phyloP scores from a whole-genome alignment of 768 basidiomycete genomes.

The Tylopilus sp. region DNA sequence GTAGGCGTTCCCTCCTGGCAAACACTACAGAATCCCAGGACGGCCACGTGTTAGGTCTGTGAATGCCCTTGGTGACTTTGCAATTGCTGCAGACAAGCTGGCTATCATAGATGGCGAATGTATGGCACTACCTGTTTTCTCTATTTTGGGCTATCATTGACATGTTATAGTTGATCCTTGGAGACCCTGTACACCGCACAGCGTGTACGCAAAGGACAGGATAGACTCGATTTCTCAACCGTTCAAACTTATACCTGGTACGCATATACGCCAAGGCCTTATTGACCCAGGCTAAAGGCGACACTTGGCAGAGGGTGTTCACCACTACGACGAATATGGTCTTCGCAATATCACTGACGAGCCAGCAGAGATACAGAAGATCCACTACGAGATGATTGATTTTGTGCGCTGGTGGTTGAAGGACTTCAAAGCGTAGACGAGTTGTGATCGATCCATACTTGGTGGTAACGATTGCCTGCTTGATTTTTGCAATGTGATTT shows the following conservation, averaged over 20 bases:
- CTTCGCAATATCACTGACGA: conserved; percentile 56
- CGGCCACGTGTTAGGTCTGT: conserved; percentile 80
- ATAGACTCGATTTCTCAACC: conserved; percentile 71
- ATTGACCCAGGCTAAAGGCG: neutral
- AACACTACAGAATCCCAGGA: conserved; percentile 65
- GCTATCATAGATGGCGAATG: conserved; percentile 89
- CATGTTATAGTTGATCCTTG: conserved; percentile 75
- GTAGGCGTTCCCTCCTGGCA: conserved; percentile 75
- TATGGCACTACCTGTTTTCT: conserved; percentile 23
- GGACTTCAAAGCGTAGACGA: conserved; percentile 32
- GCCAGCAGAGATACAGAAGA: conserved; percentile 71
- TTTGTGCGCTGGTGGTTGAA: conserved; percentile 79
- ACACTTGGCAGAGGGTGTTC: conserved; percentile 61
- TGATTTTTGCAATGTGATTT: neutral
- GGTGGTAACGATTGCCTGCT: neutral
- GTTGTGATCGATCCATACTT: neutral
- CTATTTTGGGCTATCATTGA: neutral
- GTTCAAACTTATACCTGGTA: conserved; percentile 85
- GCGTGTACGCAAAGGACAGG: conserved; percentile 63
- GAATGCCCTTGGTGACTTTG: conserved; percentile 82
- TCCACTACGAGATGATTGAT: conserved; percentile 75
- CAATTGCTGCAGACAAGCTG: conserved; percentile 72
- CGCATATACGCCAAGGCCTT: conserved; percentile 22
- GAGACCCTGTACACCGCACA: conserved; percentile 84
- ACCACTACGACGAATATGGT: conserved; percentile 74